Conservation (phyloP, 2,329 filamentous ascomycete species). For the Chrysoporthe puriensis region DNA sequence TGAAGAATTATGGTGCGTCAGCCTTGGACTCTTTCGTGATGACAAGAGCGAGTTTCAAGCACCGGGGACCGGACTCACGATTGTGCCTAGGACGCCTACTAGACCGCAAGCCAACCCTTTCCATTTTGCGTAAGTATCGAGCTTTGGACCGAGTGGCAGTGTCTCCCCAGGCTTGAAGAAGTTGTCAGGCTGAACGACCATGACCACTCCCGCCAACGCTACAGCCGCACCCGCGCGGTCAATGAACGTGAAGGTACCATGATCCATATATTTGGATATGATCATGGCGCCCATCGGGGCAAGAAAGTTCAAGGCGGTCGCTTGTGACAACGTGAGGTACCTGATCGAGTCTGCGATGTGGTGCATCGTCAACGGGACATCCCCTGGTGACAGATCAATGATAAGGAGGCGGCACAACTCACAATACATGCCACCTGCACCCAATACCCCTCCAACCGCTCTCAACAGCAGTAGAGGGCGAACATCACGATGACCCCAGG, state of each 20-base stretch:
- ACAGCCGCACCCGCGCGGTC: conserved; percentile 78
- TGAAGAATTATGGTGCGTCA: not conserved
- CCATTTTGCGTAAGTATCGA: conserved; percentile 2
- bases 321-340: conserved; percentile 84
- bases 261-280: conserved; percentile 73
- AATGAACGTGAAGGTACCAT: conserved; percentile 76
- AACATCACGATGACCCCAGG: conserved; percentile 70
- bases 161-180: conserved; percentile 3
- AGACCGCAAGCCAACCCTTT: conserved; percentile 21
- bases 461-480: conserved; percentile 69
- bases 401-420: not conserved
- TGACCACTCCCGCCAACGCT: conserved; percentile 76
- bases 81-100: conserved; percentile 19
- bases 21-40: not conserved
- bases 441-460: conserved; percentile 73
- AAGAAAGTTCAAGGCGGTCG: conserved; percentile 87
- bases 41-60: not conserved
- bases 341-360: conserved; percentile 67
- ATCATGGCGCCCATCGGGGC: conserved; percentile 79
- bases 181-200: conserved; percentile 72
- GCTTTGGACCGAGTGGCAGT: conserved; percentile 49
- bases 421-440: conserved; percentile 67
- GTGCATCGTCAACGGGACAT: conserved; percentile 35
- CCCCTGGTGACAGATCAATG: not conserved
- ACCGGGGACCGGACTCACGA: not conserved